Percentiles rank a stretch among this genome's conserved stretches.
These are phyloP conservation scores for Talaromyces proteolyticus DNA, from an alignment of 495 filamentous ascomycete genomes.

Conservation along the genomic window DNA sequence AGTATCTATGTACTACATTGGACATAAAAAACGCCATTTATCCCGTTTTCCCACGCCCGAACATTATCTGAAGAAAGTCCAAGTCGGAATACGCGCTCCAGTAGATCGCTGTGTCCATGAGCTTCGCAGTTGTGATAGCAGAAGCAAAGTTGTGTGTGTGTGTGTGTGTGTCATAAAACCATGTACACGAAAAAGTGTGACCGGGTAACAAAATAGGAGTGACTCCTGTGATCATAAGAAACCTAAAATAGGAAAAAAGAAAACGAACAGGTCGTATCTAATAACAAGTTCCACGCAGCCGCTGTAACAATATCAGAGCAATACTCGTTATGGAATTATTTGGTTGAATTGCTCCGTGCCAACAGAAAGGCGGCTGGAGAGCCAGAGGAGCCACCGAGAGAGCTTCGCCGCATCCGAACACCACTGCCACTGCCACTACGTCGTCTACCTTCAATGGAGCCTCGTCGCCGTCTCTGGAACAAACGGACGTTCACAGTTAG, in stretches of 20 bases:
- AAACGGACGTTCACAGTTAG: constrained; percentile 46
- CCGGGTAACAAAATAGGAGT: constrained; percentile 3
- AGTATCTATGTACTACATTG: constrained; percentile 26
- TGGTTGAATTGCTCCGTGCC: constrained; percentile 44
- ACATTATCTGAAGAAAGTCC: constrained; percentile 42
- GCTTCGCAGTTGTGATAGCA: constrained; percentile 10
- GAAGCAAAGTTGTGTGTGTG: constrained; percentile 28
- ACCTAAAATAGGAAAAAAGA: constrained; percentile 12
- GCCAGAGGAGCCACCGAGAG: constrained; percentile 19
- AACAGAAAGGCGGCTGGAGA: constrained; percentile 34
- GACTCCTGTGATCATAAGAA: constrained; percentile 8
- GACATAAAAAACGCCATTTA: constrained; percentile 40
- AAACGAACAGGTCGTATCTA: constrained; percentile 17
- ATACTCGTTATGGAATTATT: constrained; percentile 20
- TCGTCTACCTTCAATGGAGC: constrained; percentile 38
- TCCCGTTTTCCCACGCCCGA: constrained; percentile 45
- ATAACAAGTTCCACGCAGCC: constrained; percentile 24
- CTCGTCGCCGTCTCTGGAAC: constrained; percentile 46
- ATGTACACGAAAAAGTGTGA: constrained; percentile 39
- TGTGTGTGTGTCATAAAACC: constrained; percentile 39
- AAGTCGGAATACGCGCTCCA: constrained; percentile 32
- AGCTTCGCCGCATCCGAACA: constrained; percentile 37
- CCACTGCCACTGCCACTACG: constrained; percentile 42
- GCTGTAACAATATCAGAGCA: constrained; percentile 35
- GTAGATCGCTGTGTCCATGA: constrained; percentile 17